Base-by-base conservation (phyloP, 2,329 filamentous ascomycete genomes). In the Botrytis cinerea region DNA sequence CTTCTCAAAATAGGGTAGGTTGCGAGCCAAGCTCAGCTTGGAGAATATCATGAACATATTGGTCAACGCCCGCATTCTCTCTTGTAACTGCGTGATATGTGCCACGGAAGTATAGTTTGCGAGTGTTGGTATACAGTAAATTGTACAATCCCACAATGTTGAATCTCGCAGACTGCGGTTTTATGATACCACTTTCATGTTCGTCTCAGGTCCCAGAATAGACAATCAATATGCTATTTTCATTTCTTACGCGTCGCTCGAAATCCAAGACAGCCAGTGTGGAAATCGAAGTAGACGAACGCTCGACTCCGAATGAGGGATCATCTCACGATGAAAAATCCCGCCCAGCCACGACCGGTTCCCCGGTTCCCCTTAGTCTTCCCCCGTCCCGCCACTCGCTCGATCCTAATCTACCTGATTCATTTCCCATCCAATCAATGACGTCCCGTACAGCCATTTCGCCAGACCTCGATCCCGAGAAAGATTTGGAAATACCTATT, bases 381-480 rank as follows among this genome's bases (percentile, higher is more conserved):
- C 18, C 46, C 14, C 28, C 32, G 12, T 14, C 7, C 1, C 22
- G 46, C 12, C 32, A 10, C 63, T 51, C 32, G 18, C 64, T 67
- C 25, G 46, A 67, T 67, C 32, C 32, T 12, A 40, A 67, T 28
- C 32, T 54, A 25, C 46, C 64, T n/a, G 6, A 51, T 22, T 10
- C 22, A 12, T 2, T 51, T 7, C 14, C 46, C 20, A 20, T 67
- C 4, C 32, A 3, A 6, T 54, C 46, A 6, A 22, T 20, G 4
- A 22, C 25, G 28, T 45, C 61, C 25, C 25, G 4, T 7, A 10
- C 38, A 67, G 54, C 61, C 63, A 25, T 69, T 72, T 16, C 66
- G 54, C n/a, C 40, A 28, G 14, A 32, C 2, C 5, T 28, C 59
- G 75, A 76, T 72, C 43, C 70, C 2, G 75, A 78, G 48, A 75